Evolutionary conservation across 2,329 filamentous ascomycete genomes (phyloP), one percentile per base, ranked within the genome.

Genomic region (Metarhizium rileyi): DNA sequence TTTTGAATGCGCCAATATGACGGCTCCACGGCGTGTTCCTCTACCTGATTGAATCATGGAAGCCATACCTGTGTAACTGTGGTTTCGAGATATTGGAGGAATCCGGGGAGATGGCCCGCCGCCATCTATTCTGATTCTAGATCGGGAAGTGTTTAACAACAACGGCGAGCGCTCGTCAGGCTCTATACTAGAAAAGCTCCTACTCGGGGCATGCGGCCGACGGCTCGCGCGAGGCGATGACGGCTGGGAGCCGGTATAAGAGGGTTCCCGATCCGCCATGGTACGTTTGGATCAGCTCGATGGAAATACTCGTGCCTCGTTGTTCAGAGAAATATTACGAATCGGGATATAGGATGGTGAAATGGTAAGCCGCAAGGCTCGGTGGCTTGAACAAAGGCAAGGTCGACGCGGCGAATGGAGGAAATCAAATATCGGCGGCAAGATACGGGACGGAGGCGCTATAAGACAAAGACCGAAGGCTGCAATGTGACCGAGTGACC

Each of bases 151-250:
- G 6, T 62, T 61, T 3, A 76, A 59, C 9, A 76, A 61, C 4
- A 52, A 28, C 12, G 74, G 66, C 14, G 73, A 72, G 25, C 64
- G 67, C 56, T 76, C 73, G 51, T 75, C 71, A 0, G 67, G 55
- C 20, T 66, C 66, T 25, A 52, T 53, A 22, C 55, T 53, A 8
- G 66, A 64, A 41, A 58, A 55, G 25, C 60, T 55, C 20, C 62
- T 60, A 22, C 53, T 57, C n/a, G 60, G 42, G 33, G 56, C 48
- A 44, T 50, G 50, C 8, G 59, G 59, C 22, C 64, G 61, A 42
- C 66, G 64, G 30, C 52, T 52, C 10, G 61, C 54, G n/a, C 55
- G 57, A 20, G 66, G 67, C 5, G 66, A 69, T 9, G 61, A 53
- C 41, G 66, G 64, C 52, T 63, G 62, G 16, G 65, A 67, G 46